phyloP scores from a whole-genome alignment of 441 rosid genomes.

The Croton laevigatus region DNA sequence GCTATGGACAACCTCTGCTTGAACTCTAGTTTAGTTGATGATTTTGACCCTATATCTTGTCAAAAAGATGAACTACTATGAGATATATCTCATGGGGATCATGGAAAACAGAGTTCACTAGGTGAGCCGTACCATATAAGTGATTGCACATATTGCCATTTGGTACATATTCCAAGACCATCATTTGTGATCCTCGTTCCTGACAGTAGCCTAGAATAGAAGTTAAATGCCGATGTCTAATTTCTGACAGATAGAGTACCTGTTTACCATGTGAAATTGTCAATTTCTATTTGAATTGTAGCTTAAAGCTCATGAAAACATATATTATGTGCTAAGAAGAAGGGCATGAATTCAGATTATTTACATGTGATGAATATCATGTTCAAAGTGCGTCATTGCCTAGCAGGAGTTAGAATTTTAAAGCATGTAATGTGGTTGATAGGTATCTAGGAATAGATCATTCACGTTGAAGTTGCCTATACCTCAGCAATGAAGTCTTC shows the following conservation, averaged over 20 bases:
- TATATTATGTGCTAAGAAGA: neutral
- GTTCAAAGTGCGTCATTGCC: neutral
- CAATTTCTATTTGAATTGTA: neutral
- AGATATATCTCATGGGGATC: slow-evolving; percentile 7
- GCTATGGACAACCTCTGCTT: slow-evolving; percentile 61
- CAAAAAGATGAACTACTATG: slow-evolving; percentile 9
- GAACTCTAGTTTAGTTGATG: slow-evolving; percentile 54
- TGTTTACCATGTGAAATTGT: slow-evolving; percentile 27
- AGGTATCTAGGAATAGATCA: neutral
- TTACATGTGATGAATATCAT: neutral
- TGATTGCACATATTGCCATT: slow-evolving; percentile 56
- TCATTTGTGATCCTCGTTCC: slow-evolving; percentile 47
- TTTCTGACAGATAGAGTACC: slow-evolving; percentile 51
- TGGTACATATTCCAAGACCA: slow-evolving; percentile 55
- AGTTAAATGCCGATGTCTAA: slow-evolving; percentile 56
- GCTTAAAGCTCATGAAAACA: slow-evolving; percentile 2
- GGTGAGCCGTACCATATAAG: slow-evolving; percentile 42
- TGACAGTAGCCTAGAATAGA: slow-evolving; percentile 58
- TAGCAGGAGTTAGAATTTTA: neutral
- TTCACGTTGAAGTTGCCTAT: slow-evolving; percentile 12
- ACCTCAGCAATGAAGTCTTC: slow-evolving; percentile 52
- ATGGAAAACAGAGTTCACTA: neutral
- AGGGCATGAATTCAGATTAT: neutral
- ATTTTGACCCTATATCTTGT: slow-evolving; percentile 33
- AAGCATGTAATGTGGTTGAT: neutral